These are phyloP conservation scores for Microbotryum scabiosae DNA, from an alignment of 1,284 basidiomycete species.

Conservation along the genomic window DNA sequence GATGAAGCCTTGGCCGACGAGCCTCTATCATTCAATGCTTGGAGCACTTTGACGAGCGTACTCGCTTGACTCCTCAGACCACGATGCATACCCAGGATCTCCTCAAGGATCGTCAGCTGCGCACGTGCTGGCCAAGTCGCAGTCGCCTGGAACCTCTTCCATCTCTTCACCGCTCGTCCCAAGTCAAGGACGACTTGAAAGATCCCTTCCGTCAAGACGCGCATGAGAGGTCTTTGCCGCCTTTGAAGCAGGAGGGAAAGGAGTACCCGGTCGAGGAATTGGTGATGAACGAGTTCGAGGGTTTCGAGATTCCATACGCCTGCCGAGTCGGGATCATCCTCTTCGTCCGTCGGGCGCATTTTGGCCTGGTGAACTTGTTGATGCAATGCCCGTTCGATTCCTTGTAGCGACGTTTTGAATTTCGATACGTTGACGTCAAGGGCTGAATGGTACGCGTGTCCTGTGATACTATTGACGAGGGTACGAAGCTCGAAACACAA, in stretches of 20 bases:
- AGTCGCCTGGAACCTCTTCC: not conserved
- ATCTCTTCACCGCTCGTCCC: constrained; percentile 1
- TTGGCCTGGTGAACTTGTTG: too few species aligned
- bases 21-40: constrained; percentile 4
- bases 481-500: not conserved
- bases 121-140: not conserved
- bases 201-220: not conserved
- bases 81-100: not conserved
- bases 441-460: not conserved
- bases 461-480: not conserved
- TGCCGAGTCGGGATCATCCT: not conserved
- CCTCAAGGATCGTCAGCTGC: not conserved
- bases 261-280: constrained; percentile 1
- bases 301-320: constrained; percentile 8
- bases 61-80: not conserved
- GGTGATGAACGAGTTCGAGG: not conserved
- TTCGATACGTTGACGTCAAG: not conserved
- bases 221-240: not conserved
- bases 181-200: constrained; percentile 1
- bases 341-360: not conserved
- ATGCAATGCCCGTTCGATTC: not conserved
- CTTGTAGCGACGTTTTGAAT: not conserved
- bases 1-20: too few species aligned
- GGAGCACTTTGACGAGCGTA: constrained; percentile 2
- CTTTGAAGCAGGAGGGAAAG: not conserved